Percentiles rank a stretch among this genome's conserved stretches.
These are phyloP conservation scores for Glonium stellatum DNA, from an alignment of 495 filamentous ascomycete species.

Conservation along the genomic window DNA sequence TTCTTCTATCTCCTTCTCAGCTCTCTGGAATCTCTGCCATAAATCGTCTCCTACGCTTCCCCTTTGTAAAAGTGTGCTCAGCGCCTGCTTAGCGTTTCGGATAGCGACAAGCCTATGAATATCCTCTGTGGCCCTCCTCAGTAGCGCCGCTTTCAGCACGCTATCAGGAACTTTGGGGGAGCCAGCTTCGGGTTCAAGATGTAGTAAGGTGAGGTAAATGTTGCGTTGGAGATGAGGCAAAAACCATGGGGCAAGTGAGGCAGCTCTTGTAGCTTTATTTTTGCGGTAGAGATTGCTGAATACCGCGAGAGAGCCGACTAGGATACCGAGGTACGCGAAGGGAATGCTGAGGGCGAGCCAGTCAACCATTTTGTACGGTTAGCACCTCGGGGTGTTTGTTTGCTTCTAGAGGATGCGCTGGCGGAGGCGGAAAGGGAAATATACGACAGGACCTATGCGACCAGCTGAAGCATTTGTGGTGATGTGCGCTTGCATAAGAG, in stretches of 20 bases:
- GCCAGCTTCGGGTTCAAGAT: slow-evolving; percentile 73
- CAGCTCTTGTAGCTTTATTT: slow-evolving; percentile 77
- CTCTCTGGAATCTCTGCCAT: slow-evolving; percentile 83
- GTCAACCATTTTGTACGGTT: slow-evolving; percentile 50
- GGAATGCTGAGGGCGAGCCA: slow-evolving; percentile 76
- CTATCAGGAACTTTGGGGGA: slow-evolving; percentile 70
- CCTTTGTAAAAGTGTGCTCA: slow-evolving; percentile 72
- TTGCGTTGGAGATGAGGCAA: slow-evolving; percentile 80
- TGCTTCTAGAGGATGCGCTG: not conserved
- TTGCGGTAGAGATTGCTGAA: slow-evolving; percentile 91
- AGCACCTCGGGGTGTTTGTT: not conserved
- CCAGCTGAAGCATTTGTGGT: not conserved
- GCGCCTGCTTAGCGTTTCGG: slow-evolving; percentile 73
- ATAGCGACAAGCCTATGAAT: slow-evolving; percentile 83
- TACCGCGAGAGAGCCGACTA: slow-evolving; percentile 79
- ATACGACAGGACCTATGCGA: not conserved
- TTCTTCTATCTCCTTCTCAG: slow-evolving; percentile 96
- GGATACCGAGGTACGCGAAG: slow-evolving; percentile 77
- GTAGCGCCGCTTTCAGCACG: slow-evolving; percentile 79
- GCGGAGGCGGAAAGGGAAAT: too few relatives aligned
- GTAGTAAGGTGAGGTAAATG: slow-evolving; percentile 86
- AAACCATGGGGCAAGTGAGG: slow-evolving; percentile 88
- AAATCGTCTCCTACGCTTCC: slow-evolving; percentile 94
- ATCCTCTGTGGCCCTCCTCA: slow-evolving; percentile 84
- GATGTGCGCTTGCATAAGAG: not conserved